A percentile compares a stretch with the other conserved stretches of the same genome.
Evolutionary conservation across 768 basidiomycete genomes (phyloP).

Genomic region (Tricholoma hemisulphureum): DNA sequence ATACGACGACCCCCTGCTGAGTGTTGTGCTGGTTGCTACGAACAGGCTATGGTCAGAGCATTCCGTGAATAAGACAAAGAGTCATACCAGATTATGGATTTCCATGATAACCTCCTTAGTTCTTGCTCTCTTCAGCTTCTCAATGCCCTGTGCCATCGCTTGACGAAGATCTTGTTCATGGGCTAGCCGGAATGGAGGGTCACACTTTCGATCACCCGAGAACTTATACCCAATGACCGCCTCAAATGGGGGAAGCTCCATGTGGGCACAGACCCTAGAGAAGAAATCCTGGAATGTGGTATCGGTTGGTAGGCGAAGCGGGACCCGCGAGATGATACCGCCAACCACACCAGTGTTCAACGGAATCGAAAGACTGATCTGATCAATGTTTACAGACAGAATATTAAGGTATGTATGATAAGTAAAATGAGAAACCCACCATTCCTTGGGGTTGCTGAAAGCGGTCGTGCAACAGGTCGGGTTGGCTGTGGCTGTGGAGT

Average conservation of each 20-base stretch:
- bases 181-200: constrained; percentile 3
- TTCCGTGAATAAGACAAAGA: background rate
- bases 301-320: background rate
- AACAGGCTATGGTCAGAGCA: no score
- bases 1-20: no score
- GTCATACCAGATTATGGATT: constrained; percentile 6
- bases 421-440: no score
- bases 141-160: constrained; percentile 2
- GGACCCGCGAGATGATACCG: background rate
- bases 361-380: no score
- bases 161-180: constrained; percentile 4
- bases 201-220: constrained; percentile 2
- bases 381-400: no score
- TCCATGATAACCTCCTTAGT: constrained; percentile 7
- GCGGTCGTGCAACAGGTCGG: no score
- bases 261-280: constrained; percentile 3
- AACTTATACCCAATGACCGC: constrained; percentile 7
- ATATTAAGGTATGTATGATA: no score
- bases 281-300: constrained; percentile 2
- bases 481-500: no score
- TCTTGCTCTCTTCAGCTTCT: constrained; percentile 4
- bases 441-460: no score
- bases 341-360: no score
- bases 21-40: no score
- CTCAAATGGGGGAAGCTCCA: constrained; percentile 3